Percentiles rank a stretch among this genome's conserved stretches.
These are phyloP conservation scores for Stenocarpella maydis DNA, from an alignment of 2,329 filamentous ascomycete species.

Conservation along the genomic window DNA sequence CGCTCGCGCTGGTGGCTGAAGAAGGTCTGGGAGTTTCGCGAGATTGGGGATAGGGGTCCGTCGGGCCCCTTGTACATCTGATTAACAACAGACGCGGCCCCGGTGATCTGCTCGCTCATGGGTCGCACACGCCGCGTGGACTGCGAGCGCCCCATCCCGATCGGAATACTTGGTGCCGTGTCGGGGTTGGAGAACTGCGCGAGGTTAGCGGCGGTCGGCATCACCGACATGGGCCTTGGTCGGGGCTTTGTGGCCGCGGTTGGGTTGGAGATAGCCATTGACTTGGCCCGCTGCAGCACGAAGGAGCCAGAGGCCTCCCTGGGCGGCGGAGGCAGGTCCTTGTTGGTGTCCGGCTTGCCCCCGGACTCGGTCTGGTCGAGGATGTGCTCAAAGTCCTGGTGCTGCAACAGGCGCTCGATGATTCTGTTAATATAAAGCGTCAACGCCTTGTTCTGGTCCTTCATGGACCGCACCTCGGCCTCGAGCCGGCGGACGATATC, in stretches of 20 bases:
- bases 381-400: conserved; percentile 95
- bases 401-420: conserved; percentile 91
- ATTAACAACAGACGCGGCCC: conserved; percentile 77
- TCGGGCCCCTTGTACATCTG: conserved; percentile 87
- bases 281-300: conserved; percentile 68
- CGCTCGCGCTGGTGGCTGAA: conserved; percentile 56
- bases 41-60: conserved; percentile 66
- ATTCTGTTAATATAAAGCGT: conserved; percentile 99
- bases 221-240: conserved; percentile 65
- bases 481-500: conserved; percentile 75
- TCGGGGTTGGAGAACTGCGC: conserved; percentile 62
- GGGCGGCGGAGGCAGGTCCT: conserved; percentile 84
- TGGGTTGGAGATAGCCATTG: conserved; percentile 59
- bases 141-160: conserved; percentile 65
- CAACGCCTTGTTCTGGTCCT: conserved; percentile 96
- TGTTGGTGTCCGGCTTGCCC: conserved; percentile 67
- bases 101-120: conserved; percentile 70
- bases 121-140: conserved; percentile 59
- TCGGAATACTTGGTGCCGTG: conserved; percentile 79
- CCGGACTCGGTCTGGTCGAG: conserved; percentile 78
- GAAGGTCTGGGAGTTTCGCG: conserved; percentile 70
- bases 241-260: conserved; percentile 50
- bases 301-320: conserved; percentile 57
- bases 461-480: conserved; percentile 78
- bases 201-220: conserved; percentile 55